Evolutionary conservation across 2,329 filamentous ascomycete species (phyloP).

Genomic region (Clarireedia sp.): DNA sequence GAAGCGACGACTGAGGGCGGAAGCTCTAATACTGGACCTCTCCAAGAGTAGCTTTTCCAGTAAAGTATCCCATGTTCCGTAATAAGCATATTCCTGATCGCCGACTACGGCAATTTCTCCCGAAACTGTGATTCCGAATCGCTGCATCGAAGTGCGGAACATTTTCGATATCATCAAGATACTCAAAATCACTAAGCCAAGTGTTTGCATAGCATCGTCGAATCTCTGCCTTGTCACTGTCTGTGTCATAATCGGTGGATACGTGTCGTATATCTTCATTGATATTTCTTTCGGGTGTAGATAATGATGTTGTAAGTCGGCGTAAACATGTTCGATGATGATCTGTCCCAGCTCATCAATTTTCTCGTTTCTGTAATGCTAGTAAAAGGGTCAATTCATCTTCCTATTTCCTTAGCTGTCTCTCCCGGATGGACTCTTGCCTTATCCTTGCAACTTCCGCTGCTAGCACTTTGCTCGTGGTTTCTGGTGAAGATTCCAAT

Average conservation of each 20-base stretch:
- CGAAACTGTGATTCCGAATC: not conserved
- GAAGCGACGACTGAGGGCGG: conserved; percentile 2
- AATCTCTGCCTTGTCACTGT: not conserved
- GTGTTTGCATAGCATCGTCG: not conserved
- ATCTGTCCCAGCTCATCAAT: not conserved
- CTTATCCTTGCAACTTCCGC: not conserved
- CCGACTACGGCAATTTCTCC: not conserved
- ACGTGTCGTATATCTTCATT: not conserved
- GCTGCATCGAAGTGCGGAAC: not conserved
- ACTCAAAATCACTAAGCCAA: not conserved
- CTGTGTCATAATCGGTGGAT: not conserved
- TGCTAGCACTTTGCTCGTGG: not conserved
- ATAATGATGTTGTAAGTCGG: not conserved
- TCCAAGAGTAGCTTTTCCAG: not conserved
- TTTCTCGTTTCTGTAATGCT: not conserved
- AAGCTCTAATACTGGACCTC: not conserved
- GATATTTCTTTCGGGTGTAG: not conserved
- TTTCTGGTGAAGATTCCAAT: not conserved
- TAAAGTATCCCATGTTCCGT: not conserved
- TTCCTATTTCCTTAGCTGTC: not conserved
- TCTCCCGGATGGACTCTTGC: not conserved
- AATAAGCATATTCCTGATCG: not conserved
- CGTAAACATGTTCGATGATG: not conserved
- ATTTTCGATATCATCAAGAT: not conserved
- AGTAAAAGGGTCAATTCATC: not conserved